Conservation (phyloP, 768 basidiomycete species). For the Paxillus rubicundulus region DNA sequence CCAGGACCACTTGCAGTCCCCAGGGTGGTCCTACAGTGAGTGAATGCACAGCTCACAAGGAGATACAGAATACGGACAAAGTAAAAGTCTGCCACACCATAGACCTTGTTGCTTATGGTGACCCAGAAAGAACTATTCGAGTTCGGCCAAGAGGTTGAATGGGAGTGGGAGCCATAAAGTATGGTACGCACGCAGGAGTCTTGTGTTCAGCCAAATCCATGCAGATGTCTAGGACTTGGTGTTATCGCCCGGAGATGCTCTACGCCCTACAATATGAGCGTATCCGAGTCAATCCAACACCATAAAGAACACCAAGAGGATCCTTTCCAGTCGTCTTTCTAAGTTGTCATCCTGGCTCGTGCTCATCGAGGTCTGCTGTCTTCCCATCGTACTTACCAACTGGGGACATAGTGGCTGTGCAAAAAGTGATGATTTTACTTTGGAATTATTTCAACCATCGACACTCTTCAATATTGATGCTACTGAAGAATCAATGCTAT, state of each 20-base stretch:
- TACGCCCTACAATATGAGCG: too few species aligned
- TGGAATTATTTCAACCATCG: too few species aligned
- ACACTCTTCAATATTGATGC: too few species aligned
- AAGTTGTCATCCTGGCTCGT: conserved; percentile 69
- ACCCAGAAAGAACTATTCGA: conserved; percentile 76
- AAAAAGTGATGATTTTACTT: neutral
- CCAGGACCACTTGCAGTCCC: conserved; percentile 86
- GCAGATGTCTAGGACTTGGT: too few species aligned
- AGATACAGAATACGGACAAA: conserved; percentile 38
- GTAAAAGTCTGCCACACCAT: conserved; percentile 81
- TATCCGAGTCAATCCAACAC: too few species aligned
- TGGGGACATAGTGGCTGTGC: conserved; percentile 19
- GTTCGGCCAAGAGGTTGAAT: conserved; percentile 1
- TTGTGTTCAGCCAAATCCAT: too few species aligned
- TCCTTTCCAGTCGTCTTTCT: conserved; percentile 68
- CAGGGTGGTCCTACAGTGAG: conserved; percentile 62
- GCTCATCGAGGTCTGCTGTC: conserved; percentile 46
- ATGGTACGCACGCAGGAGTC: conserved; percentile 41
- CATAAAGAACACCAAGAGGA: conserved; percentile 65
- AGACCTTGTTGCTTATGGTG: conserved; percentile 75
- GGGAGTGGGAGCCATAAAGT: neutral
- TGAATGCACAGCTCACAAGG: neutral
- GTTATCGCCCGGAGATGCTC: too few species aligned
- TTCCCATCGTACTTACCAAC: too few species aligned
- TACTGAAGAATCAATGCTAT: neutral